phyloP scores from a whole-genome alignment of 2,329 filamentous ascomycete species.

The Sarocladium strictum region DNA sequence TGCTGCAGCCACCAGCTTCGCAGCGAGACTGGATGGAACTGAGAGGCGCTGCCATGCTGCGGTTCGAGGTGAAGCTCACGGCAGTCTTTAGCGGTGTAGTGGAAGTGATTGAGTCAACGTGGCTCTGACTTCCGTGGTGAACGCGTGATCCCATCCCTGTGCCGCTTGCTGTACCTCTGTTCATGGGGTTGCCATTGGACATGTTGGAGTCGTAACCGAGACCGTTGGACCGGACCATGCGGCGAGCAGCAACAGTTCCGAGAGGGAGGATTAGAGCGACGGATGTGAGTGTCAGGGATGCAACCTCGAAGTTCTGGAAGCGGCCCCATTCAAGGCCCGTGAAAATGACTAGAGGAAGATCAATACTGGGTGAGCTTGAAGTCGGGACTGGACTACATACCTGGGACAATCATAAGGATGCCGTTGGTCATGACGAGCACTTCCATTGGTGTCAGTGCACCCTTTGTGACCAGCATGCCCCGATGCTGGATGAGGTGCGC shows the following conservation, averaged over 20 bases:
- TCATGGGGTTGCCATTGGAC: slow-evolving; percentile 11
- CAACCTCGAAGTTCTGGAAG: slow-evolving; percentile 40
- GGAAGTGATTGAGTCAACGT: slow-evolving; percentile 14
- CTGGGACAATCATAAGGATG: slow-evolving; percentile 49
- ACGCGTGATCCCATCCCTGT: not conserved
- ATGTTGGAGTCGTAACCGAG: slow-evolving; percentile 13
- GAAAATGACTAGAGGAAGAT: slow-evolving; percentile 38
- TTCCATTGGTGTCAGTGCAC: slow-evolving; percentile 44
- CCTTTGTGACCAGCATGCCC: slow-evolving; percentile 35
- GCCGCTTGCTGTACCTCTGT: not conserved
- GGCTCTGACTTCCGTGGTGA: slow-evolving; percentile 9
- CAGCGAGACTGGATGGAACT: slow-evolving; percentile 19
- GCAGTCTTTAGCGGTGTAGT: slow-evolving; percentile 12
- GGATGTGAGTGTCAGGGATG: slow-evolving; percentile 42
- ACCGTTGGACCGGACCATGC: slow-evolving; percentile 26
- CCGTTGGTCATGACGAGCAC: slow-evolving; percentile 51
- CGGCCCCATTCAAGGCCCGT: slow-evolving; percentile 38
- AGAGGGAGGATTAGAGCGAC: slow-evolving; percentile 47
- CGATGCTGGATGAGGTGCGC: slow-evolving; percentile 41
- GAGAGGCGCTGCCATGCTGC: slow-evolving; percentile 13
- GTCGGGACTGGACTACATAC: slow-evolving; percentile 24
- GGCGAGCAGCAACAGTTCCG: slow-evolving; percentile 45
- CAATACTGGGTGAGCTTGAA: not conserved
- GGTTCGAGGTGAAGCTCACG: slow-evolving; percentile 10
- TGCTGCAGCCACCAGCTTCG: slow-evolving; percentile 15